A percentile compares a stretch with the other conserved stretches of the same genome.
Evolutionary conservation across 768 basidiomycete genomes (phyloP).

Genomic region (Suillus cothurnatus): DNA sequence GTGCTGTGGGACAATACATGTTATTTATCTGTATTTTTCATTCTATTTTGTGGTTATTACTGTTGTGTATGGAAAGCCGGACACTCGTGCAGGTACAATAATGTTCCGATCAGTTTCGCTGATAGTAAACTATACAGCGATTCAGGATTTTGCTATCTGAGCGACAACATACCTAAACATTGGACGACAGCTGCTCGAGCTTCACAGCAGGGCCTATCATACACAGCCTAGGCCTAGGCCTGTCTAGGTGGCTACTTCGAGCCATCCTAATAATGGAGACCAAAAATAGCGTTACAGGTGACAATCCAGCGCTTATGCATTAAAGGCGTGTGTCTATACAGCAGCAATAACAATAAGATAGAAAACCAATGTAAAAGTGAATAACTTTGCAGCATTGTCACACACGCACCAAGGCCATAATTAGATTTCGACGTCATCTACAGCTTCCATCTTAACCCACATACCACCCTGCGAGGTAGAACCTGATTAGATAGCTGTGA

Average conservation of each 20-base stretch:
- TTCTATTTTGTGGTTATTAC: background rate
- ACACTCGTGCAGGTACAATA: background rate
- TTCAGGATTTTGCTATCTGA: background rate
- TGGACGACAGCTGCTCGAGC: background rate
- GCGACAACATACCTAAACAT: background rate
- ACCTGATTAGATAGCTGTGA: background rate
- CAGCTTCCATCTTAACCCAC: slow-evolving; percentile 46
- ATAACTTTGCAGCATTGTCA: background rate
- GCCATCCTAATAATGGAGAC: background rate
- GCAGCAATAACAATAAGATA: background rate
- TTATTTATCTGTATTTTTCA: background rate
- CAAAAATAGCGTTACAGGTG: background rate
- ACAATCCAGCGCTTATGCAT: background rate
- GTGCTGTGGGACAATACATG: background rate
- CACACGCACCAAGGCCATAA: background rate
- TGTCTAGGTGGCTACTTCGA: too few relatives aligned
- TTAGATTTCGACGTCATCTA: slow-evolving; percentile 15
- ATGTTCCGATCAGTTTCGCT: background rate
- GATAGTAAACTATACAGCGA: background rate
- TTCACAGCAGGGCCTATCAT: background rate
- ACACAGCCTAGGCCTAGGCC: too few relatives aligned
- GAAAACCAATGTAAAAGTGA: background rate
- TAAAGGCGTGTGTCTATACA: background rate
- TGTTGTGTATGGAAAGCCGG: too few relatives aligned
- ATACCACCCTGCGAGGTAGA: slow-evolving; percentile 41